Percentiles rank a stretch among this genome's conserved stretches.
These are phyloP conservation scores for Cerioporus squamosus DNA, from an alignment of 1,284 basidiomycete genomes.

Conservation along the genomic window DNA sequence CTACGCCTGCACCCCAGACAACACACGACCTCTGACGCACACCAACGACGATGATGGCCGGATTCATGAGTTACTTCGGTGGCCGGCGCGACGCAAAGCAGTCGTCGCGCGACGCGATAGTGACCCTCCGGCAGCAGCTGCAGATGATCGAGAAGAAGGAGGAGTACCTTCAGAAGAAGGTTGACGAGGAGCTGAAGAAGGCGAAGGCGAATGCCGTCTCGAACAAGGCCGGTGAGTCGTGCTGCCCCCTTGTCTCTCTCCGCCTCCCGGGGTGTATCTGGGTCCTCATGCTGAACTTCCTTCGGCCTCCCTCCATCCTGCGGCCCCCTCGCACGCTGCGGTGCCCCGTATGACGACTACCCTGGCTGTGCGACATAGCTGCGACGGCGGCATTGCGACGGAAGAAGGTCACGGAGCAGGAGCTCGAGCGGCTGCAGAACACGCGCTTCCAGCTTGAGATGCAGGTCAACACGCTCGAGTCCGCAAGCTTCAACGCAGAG, in stretches of 20 bases:
- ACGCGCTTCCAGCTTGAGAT: constrained; percentile 94
- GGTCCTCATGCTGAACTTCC: background rate
- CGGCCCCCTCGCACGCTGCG: too few species aligned
- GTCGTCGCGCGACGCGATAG: constrained; percentile 85
- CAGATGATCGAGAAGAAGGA: constrained; percentile 99
- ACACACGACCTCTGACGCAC: background rate
- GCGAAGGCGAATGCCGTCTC: constrained; percentile 92
- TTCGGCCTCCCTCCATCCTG: background rate
- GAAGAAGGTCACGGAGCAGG: constrained; percentile 91
- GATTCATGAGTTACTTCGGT: constrained; percentile 86
- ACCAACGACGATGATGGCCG: constrained; percentile 69
- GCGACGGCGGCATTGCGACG: constrained; percentile 92
- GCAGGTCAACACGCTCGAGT: constrained; percentile 97
- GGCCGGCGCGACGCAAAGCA: constrained; percentile 80
- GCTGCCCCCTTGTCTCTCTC: background rate
- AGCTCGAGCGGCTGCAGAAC: constrained; percentile 88
- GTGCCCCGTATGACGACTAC: background rate
- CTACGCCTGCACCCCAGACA: background rate
- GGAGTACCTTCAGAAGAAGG: constrained; percentile 95
- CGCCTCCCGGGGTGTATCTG: background rate
- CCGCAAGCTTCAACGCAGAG: constrained; percentile 98
- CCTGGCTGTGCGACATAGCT: constrained; percentile 45
- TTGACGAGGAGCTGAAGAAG: constrained; percentile 93
- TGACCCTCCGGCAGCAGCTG: constrained; percentile 84
- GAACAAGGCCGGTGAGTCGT: constrained; percentile 83